Evolutionary conservation across 441 rosid species (phyloP), one percentile per base, ranked within the genome.

Genomic region (Capsella rubella): DNA sequence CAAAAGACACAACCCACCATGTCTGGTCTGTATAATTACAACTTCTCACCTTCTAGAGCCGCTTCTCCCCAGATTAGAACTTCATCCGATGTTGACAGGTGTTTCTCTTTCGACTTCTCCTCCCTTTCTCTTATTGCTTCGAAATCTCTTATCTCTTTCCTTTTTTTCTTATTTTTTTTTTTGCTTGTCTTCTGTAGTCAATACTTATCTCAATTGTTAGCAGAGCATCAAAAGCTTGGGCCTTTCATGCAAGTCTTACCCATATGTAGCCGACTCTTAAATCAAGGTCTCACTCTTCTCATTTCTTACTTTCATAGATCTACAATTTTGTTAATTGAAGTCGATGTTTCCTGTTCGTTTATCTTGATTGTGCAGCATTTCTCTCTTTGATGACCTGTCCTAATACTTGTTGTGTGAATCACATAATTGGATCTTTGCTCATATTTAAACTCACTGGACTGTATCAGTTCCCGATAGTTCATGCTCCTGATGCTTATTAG

Each of bases 191-290:
- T 69, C 37, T 58, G 63, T 64, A 75, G 84, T 79, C 98, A 87
- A 80, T 95, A 92, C 89, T 81, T 92, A 80, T 66, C 93, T 67
- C 97, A 92, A 81, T 82, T 95, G 75, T 74, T 95, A 64, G 93
- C 93, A n/a, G 99, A 95, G 84, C 95, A 88, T 84, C 97, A 90
- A 71, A 95, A 95, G 95, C 88, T 95, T 76, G 93, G 90, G 76
- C 97, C 99, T 78, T 95, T 95, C 86, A 78, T 86, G 85, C 97
- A 88, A 82, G 92, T 95, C 65, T 93, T 95, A 40, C 97, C 97
- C 52, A 87, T 86, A 72, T 92, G 99, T 74, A 86, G 88, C 87
- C 90, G 99, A 25, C 89, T 95, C 67, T 70, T 95, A 67, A 89
- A 89, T 84, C 99, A 95, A 90, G 99, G 99, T 92, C 73, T 73